These are phyloP conservation scores for Citrus unshiu DNA, from an alignment of 345 rosid species.

Conservation along the genomic window DNA sequence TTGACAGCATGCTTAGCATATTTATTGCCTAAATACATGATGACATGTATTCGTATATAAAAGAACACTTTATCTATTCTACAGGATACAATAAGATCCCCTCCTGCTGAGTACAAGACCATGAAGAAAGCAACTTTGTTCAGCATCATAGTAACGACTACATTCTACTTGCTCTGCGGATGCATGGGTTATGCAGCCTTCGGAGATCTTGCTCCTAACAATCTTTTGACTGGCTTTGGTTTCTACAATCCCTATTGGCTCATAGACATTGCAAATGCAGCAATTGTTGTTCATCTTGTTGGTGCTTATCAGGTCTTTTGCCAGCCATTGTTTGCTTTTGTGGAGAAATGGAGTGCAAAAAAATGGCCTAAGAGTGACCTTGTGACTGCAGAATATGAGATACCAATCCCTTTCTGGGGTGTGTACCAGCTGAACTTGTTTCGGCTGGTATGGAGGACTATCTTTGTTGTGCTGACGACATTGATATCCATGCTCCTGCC, in stretches of 20 bases:
- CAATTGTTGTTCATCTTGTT: constrained; percentile 71
- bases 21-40: neutral
- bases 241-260: constrained; percentile 86
- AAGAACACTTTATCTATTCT: neutral
- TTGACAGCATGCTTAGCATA: neutral
- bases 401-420: constrained; percentile 36
- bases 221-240: constrained; percentile 73
- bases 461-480: constrained; percentile 40
- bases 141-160: constrained; percentile 46
- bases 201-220: constrained; percentile 69
- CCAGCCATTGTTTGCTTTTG: constrained; percentile 62
- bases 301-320: constrained; percentile 71
- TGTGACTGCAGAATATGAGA: constrained; percentile 38
- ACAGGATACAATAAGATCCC: constrained; percentile 75
- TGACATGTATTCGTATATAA: neutral
- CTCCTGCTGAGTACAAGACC: constrained; percentile 71
- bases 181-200: constrained; percentile 86
- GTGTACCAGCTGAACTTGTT: constrained; percentile 47
- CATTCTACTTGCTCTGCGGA: constrained; percentile 71
- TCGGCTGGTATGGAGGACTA: constrained; percentile 49
- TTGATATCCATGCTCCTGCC: constrained; percentile 56
- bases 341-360: constrained; percentile 47
- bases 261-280: constrained; percentile 60
- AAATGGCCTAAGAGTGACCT: constrained; percentile 44
- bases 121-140: constrained; percentile 68